Evolutionary conservation across 805 yeast genomes (phyloP), one percentile per base, ranked within the genome.

Genomic region (Debaryomyces tyrocola): DNA sequence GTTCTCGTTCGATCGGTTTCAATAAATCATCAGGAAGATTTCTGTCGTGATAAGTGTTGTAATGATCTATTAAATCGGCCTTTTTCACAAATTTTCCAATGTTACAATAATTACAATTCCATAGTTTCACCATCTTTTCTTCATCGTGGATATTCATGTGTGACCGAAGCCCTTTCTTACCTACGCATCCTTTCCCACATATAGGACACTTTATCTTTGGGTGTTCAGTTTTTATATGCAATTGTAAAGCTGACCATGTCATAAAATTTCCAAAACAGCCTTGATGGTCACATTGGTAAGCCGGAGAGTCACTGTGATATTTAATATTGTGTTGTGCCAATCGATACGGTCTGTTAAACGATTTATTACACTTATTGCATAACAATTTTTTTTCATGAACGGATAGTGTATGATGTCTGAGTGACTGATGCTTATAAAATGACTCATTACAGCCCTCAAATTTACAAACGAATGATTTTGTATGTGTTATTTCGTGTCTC

Each of bases 401-500:
- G 4, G 83, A 67, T 27, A 79, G 66, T 1, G 83, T 67, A 64
- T 94, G 97, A 40, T 85, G 85, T 44, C 87, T 75, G 47, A 90
- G 70, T 12, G 88, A 83, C 48, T 87, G 88, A 62, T 85, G 89
- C 54, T 85, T 86, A 58, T 83, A 79, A 57, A 90, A 92, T 0
- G 82, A 63, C 53, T 82, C 88, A 0, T 55, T 52, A 59, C 99
- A 94, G 2, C 73, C 80, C 20, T 76, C 84, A 52, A 76, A 70
- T 2, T 76, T 56, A 62, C 97, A 90, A 20, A 52, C 49, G 56
- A 83, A 84, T 1, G 89, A 79, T 44, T 63, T 69, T 4, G 82
- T 81, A 62, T 94, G 98, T 2, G 96, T 85, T 33, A 79, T 76
- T 65, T 85, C 90, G 63, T 94, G 99, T 44, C 96, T 76, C 50